Conservation (phyloP, 495 filamentous ascomycete species). For the Aspergillus bridgeri region DNA sequence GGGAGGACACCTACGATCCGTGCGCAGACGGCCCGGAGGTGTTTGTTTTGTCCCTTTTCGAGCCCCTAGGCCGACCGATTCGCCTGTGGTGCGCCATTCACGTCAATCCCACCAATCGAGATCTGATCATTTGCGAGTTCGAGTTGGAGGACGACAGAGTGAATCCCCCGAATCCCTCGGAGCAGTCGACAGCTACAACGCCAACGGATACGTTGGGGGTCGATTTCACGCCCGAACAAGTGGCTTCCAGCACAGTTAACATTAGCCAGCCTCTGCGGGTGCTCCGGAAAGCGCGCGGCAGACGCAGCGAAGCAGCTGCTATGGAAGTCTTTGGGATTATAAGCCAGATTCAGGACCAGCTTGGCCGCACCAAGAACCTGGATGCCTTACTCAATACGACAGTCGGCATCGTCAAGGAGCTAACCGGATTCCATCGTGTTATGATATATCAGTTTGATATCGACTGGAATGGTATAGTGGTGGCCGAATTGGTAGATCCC, state of each 20-base stretch:
- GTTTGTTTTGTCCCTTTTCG: constrained; percentile 68
- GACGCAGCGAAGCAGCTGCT: constrained; percentile 77
- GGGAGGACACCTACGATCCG: constrained; percentile 67
- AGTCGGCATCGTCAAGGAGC: constrained; percentile 54
- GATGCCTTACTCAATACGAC: constrained; percentile 56
- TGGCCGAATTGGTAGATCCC: constrained; percentile 82
- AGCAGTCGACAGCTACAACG: constrained; percentile 50
- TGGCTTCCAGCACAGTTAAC: constrained; percentile 63
- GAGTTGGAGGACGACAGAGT: constrained; percentile 78
- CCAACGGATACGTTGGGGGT: constrained; percentile 73
- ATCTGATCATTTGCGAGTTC: constrained; percentile 86
- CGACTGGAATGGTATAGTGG: constrained; percentile 77
- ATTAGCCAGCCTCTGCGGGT: constrained; percentile 75
- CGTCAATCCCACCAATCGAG: constrained; percentile 57
- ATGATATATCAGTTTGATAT: constrained; percentile 94
- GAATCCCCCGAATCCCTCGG: constrained; percentile 62
- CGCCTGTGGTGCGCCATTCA: constrained; percentile 93
- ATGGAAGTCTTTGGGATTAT: constrained; percentile 96
- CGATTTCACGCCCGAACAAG: constrained; percentile 67
- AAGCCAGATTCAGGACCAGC: constrained; percentile 58
- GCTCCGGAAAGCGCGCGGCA: constrained; percentile 70
- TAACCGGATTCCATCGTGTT: constrained; percentile 90
- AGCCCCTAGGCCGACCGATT: constrained; percentile 46
- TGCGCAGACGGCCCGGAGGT: constrained; percentile 77
- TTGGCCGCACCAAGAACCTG: constrained; percentile 29